Base-by-base conservation (phyloP, 495 filamentous ascomycete genomes). In the Xylaria cubensis region DNA sequence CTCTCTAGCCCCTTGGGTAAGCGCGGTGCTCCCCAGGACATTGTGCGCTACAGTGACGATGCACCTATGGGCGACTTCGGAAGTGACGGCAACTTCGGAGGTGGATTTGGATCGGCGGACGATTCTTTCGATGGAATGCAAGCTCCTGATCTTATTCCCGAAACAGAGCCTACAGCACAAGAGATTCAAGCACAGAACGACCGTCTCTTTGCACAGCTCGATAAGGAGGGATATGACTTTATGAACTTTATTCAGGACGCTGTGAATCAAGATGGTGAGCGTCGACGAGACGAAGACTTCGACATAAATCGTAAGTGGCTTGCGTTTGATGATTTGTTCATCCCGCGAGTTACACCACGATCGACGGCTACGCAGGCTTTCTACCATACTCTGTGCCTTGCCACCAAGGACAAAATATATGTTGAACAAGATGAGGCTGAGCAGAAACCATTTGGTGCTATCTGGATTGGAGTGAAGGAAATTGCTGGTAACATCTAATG, bases 301-400 rank as follows among this genome's bases (percentile, higher is more conserved):
- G 77, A 82, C 21, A 70, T 75, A 13, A 76, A 74, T 59, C 84
- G 72, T 42, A 73, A 67, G 53, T 83, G 78, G 84, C 71, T 79
- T 26, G 78, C 83, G n/a, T 94, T 97, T 76, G 87, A 89, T 63
- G 80, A 87, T 32, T 76, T 95, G 17, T 83, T 93, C 24, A 86
- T 90, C 29, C 85, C 86, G 1, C 70, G 64, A 29, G 78, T 85
- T 32, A 89, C 89, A 48, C 86, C 82, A 36, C 83, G 82, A 17
- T 80, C 85, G 19, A 88, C 93, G 0, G 92, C 91, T 48, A 90
- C 90, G 10, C 92, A 94, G 74, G 93, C 86, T 1, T 85, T 97
- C 70, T 88, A 92, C 79, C 90, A 95, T 80, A 85, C 90, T 15
- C 86, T 97, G 19, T 84, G 87, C 21, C 88, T 95, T 9, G 90